Conservation (phyloP, 495 filamentous ascomycete genomes). For the Entonaema liquescens region DNA sequence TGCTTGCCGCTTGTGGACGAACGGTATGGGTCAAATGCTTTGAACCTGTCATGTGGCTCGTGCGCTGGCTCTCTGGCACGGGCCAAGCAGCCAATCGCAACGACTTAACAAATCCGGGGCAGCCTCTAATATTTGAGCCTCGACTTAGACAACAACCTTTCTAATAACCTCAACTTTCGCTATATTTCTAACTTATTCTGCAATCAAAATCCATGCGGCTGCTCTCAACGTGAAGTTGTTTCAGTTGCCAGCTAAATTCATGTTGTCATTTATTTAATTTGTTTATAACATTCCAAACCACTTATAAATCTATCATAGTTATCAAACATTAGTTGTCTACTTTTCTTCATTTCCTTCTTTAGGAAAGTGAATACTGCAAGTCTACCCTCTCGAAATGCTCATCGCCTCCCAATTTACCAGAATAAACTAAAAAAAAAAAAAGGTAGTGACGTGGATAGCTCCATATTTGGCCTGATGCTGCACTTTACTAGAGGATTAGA, state of each 20-base stretch:
- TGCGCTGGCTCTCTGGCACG: slow-evolving; percentile 18
- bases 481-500: not conserved
- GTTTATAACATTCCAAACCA: not conserved
- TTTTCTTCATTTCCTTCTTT: slow-evolving; percentile 1
- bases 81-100: slow-evolving; percentile 11
- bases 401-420: not conserved
- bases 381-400: not conserved
- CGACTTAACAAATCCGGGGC: slow-evolving; percentile 26
- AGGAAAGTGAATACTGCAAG: not conserved
- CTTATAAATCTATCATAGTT: not conserved
- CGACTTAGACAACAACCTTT: slow-evolving; percentile 5
- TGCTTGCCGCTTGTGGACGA: slow-evolving; percentile 20
- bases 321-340: not conserved
- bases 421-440: not conserved
- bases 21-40: slow-evolving; percentile 17
- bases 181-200: not conserved
- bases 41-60: slow-evolving; percentile 31
- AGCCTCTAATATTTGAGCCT: slow-evolving; percentile 21
- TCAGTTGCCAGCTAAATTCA: not conserved
- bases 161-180: slow-evolving; percentile 26
- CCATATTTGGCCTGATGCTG: not conserved
- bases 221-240: not conserved
- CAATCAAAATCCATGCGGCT: not conserved
- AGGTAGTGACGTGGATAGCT: not conserved
- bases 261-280: not conserved